These are phyloP conservation scores for Gelatoporia subvermispora DNA, from an alignment of 768 basidiomycete genomes.

Conservation along the genomic window DNA sequence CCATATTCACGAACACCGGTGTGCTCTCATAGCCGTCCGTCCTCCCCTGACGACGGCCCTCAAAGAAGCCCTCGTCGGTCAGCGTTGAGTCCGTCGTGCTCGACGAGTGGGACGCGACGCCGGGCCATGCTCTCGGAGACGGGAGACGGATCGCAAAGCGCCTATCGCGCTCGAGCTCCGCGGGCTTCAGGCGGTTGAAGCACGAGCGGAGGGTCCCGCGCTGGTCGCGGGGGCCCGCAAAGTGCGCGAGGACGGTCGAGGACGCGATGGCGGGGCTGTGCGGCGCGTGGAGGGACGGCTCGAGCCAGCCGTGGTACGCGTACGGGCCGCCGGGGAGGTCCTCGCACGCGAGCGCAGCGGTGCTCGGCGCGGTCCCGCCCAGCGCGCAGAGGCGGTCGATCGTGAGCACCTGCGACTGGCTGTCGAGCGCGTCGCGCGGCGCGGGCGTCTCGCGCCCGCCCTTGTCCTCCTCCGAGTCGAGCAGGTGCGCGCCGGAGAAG, in stretches of 20 bases:
- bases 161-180: too few species aligned
- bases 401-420: constrained; percentile 22
- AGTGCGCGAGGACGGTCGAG: constrained; percentile 14
- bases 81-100: not conserved
- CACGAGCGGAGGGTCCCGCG: too few species aligned
- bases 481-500: constrained; percentile 48
- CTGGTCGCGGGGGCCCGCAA: not conserved
- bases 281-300: not conserved
- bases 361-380: constrained; percentile 12
- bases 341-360: constrained; percentile 5
- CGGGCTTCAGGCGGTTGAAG: too few species aligned
- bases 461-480: constrained; percentile 22
- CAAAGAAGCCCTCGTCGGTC: constrained; percentile 23
- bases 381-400: constrained; percentile 19
- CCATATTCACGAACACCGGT: constrained; percentile 23
- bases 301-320: too few species aligned
- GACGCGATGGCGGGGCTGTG: constrained; percentile 15
- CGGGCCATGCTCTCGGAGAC: too few species aligned
- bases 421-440: constrained; percentile 19
- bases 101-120: too few species aligned
- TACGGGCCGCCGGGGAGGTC: not conserved
- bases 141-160: too few species aligned
- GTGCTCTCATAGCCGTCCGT: constrained; percentile 10
- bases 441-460: constrained; percentile 1
- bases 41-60: constrained; percentile 18